phyloP scores from a whole-genome alignment of 31 red algal genomes.

The Bonnemaisonia californica region DNA sequence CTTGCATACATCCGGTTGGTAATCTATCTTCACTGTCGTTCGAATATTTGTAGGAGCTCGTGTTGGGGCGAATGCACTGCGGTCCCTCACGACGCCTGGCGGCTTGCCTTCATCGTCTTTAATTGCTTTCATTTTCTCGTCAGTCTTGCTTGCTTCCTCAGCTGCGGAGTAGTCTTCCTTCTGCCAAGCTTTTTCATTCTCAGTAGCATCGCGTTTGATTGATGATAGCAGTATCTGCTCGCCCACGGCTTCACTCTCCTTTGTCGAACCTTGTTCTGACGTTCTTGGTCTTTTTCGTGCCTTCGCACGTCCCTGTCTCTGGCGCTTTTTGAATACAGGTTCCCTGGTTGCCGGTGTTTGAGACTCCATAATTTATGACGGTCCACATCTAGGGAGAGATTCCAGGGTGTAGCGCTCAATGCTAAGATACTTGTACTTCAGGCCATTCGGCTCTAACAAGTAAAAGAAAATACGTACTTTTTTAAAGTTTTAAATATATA shows the following conservation, averaged over 20 bases:
- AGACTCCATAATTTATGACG: no score
- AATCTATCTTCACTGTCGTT: constrained; percentile 70
- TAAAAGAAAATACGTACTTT: no score
- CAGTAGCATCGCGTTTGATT: not conserved
- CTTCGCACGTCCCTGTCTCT: not conserved
- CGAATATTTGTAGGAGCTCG: constrained; percentile 75
- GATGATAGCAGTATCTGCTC: not conserved
- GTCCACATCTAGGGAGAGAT: no score
- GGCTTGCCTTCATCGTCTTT: constrained; percentile 33
- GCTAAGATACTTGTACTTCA: no score
- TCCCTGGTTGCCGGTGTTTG: no score
- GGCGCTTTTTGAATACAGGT: not conserved
- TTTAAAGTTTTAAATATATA: no score
- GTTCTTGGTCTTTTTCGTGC: not conserved
- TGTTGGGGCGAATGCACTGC: constrained; percentile 68
- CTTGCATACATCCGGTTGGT: constrained; percentile 90
- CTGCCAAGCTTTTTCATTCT: constrained; percentile 33
- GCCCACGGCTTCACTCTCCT: not conserved
- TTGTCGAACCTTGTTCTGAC: not conserved
- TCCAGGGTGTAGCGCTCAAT: no score
- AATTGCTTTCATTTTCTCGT: constrained; percentile 15
- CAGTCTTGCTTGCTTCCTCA: constrained; percentile 35
- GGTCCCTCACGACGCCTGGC: constrained; percentile 5
- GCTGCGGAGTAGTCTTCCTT: constrained; percentile 38
- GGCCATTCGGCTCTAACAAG: no score